These are phyloP conservation scores for Fraxinus sp. DNA, from an alignment of 305 asterid species.

Conservation along the genomic window DNA sequence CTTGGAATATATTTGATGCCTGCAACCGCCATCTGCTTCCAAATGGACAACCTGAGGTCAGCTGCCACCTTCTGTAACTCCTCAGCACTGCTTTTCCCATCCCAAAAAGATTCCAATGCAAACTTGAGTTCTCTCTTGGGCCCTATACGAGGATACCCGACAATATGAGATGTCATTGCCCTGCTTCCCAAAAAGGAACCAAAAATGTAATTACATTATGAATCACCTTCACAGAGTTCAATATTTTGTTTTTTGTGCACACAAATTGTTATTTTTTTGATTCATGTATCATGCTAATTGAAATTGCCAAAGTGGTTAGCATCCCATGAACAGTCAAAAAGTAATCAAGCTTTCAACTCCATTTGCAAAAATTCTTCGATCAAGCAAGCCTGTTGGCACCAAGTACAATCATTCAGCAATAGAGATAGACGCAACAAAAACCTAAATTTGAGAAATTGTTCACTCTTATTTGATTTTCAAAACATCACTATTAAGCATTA, in stretches of 20 bases:
- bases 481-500: background rate
- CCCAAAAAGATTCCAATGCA: conserved; percentile 65
- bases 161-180: conserved; percentile 53
- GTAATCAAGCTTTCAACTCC: background rate
- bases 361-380: background rate
- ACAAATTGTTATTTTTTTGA: background rate
- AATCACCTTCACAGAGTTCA: background rate
- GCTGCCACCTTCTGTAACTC: conserved; percentile 53
- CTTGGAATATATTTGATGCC: conserved; percentile 61
- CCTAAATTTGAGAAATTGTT: background rate
- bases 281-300: background rate
- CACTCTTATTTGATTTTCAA: background rate
- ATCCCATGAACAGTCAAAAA: background rate
- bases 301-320: background rate
- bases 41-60: conserved; percentile 43
- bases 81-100: conserved; percentile 46
- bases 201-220: conserved; percentile 14
- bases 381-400: background rate
- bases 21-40: conserved; percentile 61
- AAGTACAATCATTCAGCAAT: conserved; percentile 14
- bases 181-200: conserved; percentile 25
- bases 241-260: background rate
- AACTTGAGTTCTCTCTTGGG: conserved; percentile 61
- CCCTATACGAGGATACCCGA: conserved; percentile 62
- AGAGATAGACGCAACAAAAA: background rate